Conservation (phyloP, 2,329 filamentous ascomycete genomes). For the Fusarium pseudocircinatum region DNA sequence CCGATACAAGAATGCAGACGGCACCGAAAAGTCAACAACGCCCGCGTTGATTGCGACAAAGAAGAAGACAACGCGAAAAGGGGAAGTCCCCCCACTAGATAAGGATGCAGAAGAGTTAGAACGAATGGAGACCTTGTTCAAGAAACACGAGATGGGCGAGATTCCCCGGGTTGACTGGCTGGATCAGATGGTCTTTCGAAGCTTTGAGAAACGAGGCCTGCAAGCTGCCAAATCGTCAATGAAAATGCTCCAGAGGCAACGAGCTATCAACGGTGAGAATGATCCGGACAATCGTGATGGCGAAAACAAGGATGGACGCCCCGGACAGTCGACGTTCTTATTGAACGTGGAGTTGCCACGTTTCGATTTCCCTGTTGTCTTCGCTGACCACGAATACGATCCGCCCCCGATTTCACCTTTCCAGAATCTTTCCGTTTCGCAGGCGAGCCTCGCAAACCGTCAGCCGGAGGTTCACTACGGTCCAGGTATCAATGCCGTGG, state of each 20-base stretch:
- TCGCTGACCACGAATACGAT: slow-evolving; percentile 92
- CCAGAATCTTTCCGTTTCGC: slow-evolving; percentile 64
- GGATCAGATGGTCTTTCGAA: slow-evolving; percentile 91
- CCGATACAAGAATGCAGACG: slow-evolving; percentile 84
- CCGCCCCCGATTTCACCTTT: slow-evolving; percentile 83
- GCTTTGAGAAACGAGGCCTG: slow-evolving; percentile 80
- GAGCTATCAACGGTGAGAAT: slow-evolving; percentile 52
- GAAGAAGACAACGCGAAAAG: slow-evolving; percentile 61
- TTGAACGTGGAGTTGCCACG: slow-evolving; percentile 92
- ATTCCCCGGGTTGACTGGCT: slow-evolving; percentile 94
- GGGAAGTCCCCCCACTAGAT: slow-evolving; percentile 63
- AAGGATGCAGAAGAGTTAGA: slow-evolving; percentile 87
- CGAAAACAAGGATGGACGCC: slow-evolving; percentile 56
- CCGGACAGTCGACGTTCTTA: slow-evolving; percentile 71
- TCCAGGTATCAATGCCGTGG: slow-evolving; percentile 82
- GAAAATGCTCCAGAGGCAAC: slow-evolving; percentile 64
- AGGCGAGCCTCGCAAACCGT: slow-evolving; percentile 78
- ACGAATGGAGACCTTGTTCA: slow-evolving; percentile 87
- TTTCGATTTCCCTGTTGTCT: slow-evolving; percentile 96
- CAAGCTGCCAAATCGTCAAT: slow-evolving; percentile 71
- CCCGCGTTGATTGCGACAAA: slow-evolving; percentile 71
- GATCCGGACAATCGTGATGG: slow-evolving; percentile 42
- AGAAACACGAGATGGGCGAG: slow-evolving; percentile 98
- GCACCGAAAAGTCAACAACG: slow-evolving; percentile 81
- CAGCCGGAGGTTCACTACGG: slow-evolving; percentile 90